Percentiles rank a stretch among this genome's conserved stretches.
Conservation (phyloP, 2,329 filamentous ascomycete genomes). For the Alternaria angustiovoidea region DNA sequence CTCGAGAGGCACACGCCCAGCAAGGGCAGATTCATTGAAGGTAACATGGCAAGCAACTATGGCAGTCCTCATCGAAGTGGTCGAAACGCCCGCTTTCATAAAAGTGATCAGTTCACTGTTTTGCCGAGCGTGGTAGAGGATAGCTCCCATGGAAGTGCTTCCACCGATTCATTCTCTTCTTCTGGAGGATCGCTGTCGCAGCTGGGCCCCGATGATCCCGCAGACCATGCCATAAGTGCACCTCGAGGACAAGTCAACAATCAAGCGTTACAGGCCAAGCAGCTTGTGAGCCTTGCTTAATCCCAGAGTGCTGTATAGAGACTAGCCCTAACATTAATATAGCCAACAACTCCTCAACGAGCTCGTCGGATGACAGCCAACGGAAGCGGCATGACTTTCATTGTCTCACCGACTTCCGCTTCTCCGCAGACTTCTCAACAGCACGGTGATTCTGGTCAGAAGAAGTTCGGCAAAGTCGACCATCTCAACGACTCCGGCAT, state of each 20-base stretch:
- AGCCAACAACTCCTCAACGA: constrained; percentile 14
- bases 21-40: constrained; percentile 4
- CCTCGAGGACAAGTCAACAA: constrained; percentile 8
- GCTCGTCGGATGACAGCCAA: background rate
- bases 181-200: constrained; percentile 22
- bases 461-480: background rate
- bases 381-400: background rate
- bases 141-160: constrained; percentile 19
- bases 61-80: background rate
- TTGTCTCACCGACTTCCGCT: constrained; percentile 1
- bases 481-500: background rate
- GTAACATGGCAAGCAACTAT: background rate
- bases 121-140: constrained; percentile 9
- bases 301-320: background rate
- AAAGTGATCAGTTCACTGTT: constrained; percentile 10
- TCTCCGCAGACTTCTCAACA: constrained; percentile 7
- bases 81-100: constrained; percentile 7
- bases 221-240: background rate
- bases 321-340: background rate
- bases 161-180: constrained; percentile 17
- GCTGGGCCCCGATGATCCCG: background rate
- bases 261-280: constrained; percentile 2
- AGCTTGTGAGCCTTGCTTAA: constrained; percentile 18
- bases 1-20: constrained; percentile 13
- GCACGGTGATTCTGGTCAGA: constrained; percentile 14